Evolutionary conservation across 2,329 filamentous ascomycete genomes (phyloP).

Genomic region (Pseudogymnoascus sp.): DNA sequence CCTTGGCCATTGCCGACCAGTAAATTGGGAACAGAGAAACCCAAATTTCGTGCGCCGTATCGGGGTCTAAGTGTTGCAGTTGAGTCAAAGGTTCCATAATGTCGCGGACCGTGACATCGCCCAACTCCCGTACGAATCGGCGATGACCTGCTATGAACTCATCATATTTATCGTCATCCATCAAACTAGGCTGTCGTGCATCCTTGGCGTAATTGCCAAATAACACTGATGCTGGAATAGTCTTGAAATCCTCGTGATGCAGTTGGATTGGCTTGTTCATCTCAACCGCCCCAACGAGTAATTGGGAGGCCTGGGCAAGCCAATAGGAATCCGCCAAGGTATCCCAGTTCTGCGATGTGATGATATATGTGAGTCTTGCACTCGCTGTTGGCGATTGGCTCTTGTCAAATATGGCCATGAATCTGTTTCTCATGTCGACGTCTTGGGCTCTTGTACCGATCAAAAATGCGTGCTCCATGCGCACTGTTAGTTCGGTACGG

Average conservation of each 20-base stretch:
- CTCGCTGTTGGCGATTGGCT: constrained; percentile 89
- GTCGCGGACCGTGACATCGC: constrained; percentile 80
- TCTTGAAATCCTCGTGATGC: constrained; percentile 74
- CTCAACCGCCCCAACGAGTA: constrained; percentile 86
- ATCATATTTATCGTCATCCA: constrained; percentile 78
- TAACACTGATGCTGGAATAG: constrained; percentile 64
- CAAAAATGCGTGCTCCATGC: constrained; percentile 96
- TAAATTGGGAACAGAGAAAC: constrained; percentile 83
- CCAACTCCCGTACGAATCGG: constrained; percentile 75
- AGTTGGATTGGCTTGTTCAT: constrained; percentile 71
- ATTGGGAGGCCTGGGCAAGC: constrained; percentile 88
- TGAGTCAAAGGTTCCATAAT: constrained; percentile 84
- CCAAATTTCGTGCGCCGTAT: constrained; percentile 84
- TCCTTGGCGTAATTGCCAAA: constrained; percentile 70
- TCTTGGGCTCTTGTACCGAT: constrained; percentile 90
- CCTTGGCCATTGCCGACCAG: constrained; percentile 80
- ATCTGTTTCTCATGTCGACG: constrained; percentile 92
- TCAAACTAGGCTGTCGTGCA: constrained; percentile 51
- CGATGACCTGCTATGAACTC: constrained; percentile 68
- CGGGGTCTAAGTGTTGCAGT: constrained; percentile 79
- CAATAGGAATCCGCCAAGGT: constrained; percentile 91
- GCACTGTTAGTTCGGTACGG: constrained; percentile 87
- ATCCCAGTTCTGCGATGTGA: constrained; percentile 94
- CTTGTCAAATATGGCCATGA: constrained; percentile 93
- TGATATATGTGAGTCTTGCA: constrained; percentile 78